Evolutionary conservation across 352 stramenopile species (phyloP).

Genomic region (Phytophthora hybrid): DNA sequence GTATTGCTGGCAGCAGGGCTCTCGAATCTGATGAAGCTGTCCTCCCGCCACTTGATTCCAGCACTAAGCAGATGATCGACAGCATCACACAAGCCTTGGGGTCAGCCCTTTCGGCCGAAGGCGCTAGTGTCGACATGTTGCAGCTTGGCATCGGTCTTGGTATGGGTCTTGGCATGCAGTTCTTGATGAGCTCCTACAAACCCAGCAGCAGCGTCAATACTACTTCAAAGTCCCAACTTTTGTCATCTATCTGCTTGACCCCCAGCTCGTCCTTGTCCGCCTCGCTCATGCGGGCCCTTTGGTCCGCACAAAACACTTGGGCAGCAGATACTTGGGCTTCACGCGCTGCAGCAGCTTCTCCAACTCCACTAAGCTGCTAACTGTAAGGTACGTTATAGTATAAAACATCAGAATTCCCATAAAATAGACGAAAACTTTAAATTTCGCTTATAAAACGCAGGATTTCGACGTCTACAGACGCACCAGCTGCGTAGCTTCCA

Average conservation of each 20-base stretch:
- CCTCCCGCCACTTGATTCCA: constrained; percentile 40
- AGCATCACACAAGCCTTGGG: constrained; percentile 81
- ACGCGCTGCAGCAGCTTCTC: constrained; percentile 63
- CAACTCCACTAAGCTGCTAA: constrained; percentile 57
- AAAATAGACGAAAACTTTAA: neutral
- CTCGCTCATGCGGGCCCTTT: constrained; percentile 76
- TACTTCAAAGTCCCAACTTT: neutral
- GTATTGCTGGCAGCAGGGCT: constrained; percentile 7
- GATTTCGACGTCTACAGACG: constrained; percentile 8
- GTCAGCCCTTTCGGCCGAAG: constrained; percentile 47
- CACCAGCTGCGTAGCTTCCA: constrained; percentile 48
- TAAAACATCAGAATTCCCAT: neutral
- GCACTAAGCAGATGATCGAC: constrained; percentile 76
- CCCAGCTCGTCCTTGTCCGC: constrained; percentile 78
- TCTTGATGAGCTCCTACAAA: constrained; percentile 78
- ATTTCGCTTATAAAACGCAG: neutral
- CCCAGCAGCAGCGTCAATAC: constrained; percentile 43
- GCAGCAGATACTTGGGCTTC: constrained; percentile 62
- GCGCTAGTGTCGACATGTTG: constrained; percentile 62
- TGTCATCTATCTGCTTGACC: too few species aligned
- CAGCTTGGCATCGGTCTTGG: constrained; percentile 89
- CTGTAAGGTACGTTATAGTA: constrained; percentile 30
- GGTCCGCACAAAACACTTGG: constrained; percentile 67
- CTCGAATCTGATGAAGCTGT: neutral
- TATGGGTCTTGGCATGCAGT: constrained; percentile 90